A percentile compares a stretch with the other conserved stretches of the same genome.
phyloP scores from a whole-genome alignment of 164 flowering plant genomes.

The Liriodendron chinense region DNA sequence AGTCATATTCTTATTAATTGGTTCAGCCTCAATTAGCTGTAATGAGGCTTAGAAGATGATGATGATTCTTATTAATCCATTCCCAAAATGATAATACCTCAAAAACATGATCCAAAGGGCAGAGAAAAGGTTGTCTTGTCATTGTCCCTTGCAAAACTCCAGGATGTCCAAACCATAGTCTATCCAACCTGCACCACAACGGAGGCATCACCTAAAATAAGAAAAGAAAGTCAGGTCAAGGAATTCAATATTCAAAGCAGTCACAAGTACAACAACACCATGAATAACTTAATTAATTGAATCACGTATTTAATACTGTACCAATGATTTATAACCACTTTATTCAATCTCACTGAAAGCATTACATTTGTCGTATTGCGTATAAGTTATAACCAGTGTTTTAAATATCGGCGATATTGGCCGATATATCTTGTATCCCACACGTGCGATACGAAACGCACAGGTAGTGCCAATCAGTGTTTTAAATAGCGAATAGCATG shows the following conservation, averaged over 20 bases:
- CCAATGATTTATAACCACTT: too few relatives aligned
- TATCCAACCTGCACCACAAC: conserved; percentile 97
- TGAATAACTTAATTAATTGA: too few relatives aligned
- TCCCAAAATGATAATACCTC: conserved; percentile 55
- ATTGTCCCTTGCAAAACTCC: conserved; percentile 76
- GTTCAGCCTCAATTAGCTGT: not conserved
- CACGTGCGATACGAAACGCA: too few relatives aligned
- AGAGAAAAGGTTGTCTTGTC: conserved; percentile 90
- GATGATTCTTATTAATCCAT: not conserved
- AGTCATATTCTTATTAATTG: not conserved
- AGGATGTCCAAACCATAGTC: conserved; percentile 96
- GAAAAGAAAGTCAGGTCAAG: not conserved
- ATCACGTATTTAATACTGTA: too few relatives aligned
- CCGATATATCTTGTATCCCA: too few relatives aligned
- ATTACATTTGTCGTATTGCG: too few relatives aligned
- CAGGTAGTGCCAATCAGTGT: too few relatives aligned
- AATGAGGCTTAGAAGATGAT: too few relatives aligned
- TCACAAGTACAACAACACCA: not conserved
- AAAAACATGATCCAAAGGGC: conserved; percentile 98
- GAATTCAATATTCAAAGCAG: not conserved
- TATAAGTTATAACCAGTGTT: too few relatives aligned
- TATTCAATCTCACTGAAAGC: too few relatives aligned
- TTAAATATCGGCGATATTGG: too few relatives aligned
- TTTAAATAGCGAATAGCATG: too few relatives aligned
- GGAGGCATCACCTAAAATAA: conserved; percentile 92